These are phyloP conservation scores for Aspergillus neotritici DNA, from an alignment of 2,329 filamentous ascomycete genomes.

Conservation along the genomic window DNA sequence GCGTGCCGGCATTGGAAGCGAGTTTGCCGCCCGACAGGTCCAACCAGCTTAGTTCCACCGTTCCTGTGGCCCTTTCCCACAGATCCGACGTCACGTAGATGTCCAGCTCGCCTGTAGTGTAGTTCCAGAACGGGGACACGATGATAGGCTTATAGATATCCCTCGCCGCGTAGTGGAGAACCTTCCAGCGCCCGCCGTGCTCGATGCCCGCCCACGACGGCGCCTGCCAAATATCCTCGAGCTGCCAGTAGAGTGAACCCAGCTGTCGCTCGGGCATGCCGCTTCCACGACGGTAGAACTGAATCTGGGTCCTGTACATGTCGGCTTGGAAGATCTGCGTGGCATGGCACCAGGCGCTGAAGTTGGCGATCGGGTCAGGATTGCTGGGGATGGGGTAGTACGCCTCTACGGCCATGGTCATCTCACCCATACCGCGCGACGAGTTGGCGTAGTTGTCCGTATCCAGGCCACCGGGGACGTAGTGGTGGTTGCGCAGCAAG, in stretches of 20 bases:
- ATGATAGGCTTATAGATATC: conserved; percentile 57
- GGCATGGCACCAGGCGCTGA: conserved; percentile 56
- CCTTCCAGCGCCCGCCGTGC: conserved; percentile 59
- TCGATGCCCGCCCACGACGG: conserved; percentile 61
- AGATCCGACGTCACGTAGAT: conserved; percentile 56
- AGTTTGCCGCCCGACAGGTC: conserved; percentile 45
- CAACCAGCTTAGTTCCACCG: conserved; percentile 48
- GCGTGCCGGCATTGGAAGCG: conserved; percentile 30
- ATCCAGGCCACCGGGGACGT: conserved; percentile 46
- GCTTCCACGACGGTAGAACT: conserved; percentile 57
- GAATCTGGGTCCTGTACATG: conserved; percentile 56
- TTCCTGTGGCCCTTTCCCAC: conserved; percentile 47
- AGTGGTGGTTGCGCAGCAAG: conserved; percentile 55
- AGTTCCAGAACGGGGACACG: conserved; percentile 53
- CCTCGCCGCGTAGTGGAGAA: conserved; percentile 54
- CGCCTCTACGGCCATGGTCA: conserved; percentile 51
- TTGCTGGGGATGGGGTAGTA: conserved; percentile 57
- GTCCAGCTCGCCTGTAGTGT: conserved; percentile 45
- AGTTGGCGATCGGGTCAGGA: conserved; percentile 50
- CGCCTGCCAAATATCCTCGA: conserved; percentile 61
- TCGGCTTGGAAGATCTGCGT: conserved; percentile 62
- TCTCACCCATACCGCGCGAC: conserved; percentile 44
- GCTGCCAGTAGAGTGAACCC: conserved; percentile 59
- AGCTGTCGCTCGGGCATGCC: conserved; percentile 54
- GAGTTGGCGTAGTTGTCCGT: conserved; percentile 41